Evolutionary conservation across 345 rosid genomes (phyloP).

Genomic region (Noccaea caerulescens): DNA sequence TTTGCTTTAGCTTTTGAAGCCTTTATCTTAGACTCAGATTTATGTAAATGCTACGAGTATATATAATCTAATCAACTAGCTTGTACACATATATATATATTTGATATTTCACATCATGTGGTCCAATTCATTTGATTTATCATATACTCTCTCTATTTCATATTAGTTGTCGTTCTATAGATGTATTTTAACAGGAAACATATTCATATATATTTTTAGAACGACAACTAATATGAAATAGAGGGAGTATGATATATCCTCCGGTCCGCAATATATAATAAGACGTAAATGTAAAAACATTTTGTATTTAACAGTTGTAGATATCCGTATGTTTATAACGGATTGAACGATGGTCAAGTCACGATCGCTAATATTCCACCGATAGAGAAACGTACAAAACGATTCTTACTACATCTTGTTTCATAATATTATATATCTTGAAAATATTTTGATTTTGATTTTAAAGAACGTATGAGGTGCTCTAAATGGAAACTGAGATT

Average conservation of each 20-base stretch:
- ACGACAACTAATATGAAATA: too few relatives aligned
- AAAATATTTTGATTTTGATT: neutral
- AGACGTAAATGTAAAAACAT: slow-evolving; percentile 2
- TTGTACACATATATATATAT: slow-evolving; percentile 16
- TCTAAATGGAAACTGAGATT: slow-evolving; percentile 18
- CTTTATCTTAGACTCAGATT: slow-evolving; percentile 28
- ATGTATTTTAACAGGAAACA: too few relatives aligned
- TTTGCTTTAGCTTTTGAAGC: slow-evolving; percentile 34
- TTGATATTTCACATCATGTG: slow-evolving; percentile 11
- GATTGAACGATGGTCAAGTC: too few relatives aligned
- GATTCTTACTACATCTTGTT: neutral
- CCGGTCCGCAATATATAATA: neutral
- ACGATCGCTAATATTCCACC: neutral
- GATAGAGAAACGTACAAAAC: neutral
- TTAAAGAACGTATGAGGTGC: slow-evolving; percentile 17
- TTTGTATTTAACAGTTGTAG: neutral
- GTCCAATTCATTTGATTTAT: slow-evolving; percentile 14
- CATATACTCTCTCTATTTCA: too few relatives aligned
- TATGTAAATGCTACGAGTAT: slow-evolving; percentile 33
- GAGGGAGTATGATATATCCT: neutral
- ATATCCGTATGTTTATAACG: neutral
- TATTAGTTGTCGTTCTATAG: too few relatives aligned
- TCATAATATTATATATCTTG: slow-evolving; percentile 1
- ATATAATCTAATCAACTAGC: slow-evolving; percentile 26
- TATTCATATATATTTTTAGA: too few relatives aligned